Evolutionary conservation across 1,284 basidiomycete species (phyloP), one percentile per base, ranked within the genome.

Genomic region (Salmacisia buchloeana): DNA sequence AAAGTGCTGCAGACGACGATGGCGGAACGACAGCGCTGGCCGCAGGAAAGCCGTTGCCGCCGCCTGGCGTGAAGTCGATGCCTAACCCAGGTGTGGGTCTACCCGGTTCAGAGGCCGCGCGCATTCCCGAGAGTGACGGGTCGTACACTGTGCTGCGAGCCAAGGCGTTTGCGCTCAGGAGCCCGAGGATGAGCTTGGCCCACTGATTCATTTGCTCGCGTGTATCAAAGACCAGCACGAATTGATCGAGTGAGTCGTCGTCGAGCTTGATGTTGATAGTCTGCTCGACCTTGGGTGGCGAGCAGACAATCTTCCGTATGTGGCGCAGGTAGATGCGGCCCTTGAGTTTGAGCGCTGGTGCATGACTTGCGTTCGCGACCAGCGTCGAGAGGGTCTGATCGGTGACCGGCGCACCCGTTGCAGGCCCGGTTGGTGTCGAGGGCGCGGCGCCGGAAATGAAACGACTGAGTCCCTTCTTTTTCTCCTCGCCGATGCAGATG

Each of bases 191-290:
- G 49, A 18, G 29, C 27, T 54, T 33, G 12, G 49, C 25, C 49
- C 49, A 54, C 2, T 29, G 25, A 33, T 54, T 31, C 49, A 54
- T 54, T n/a, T 88, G 85, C 63, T 97, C 91, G 72, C 88, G 89
- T 2, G 23, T 43, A 12, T 27, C n/a, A 85, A 97, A 98, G 73
- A 91, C 88, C 60, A 98, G 85, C 74, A 96, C 92, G 81, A 98
- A 97, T 49, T 89, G 89, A 69, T 96, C 93, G 61, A 96, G 83
- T 38, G 85, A 85, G 76, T 94, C 92, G 76, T 97, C 92, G 80
- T 94, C 90, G 90, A 97, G 93, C 73, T 91, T 88, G 74, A 97
- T 93, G 5, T 91, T 94, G 69, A 97, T 83, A 73, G 88, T 91
- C 81, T 92, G 85, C 80, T 94, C 91, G 43, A 87, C 87, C 2